phyloP scores from a whole-genome alignment of 2,329 filamentous ascomycete genomes.

The Aureobasidium sp. region DNA sequence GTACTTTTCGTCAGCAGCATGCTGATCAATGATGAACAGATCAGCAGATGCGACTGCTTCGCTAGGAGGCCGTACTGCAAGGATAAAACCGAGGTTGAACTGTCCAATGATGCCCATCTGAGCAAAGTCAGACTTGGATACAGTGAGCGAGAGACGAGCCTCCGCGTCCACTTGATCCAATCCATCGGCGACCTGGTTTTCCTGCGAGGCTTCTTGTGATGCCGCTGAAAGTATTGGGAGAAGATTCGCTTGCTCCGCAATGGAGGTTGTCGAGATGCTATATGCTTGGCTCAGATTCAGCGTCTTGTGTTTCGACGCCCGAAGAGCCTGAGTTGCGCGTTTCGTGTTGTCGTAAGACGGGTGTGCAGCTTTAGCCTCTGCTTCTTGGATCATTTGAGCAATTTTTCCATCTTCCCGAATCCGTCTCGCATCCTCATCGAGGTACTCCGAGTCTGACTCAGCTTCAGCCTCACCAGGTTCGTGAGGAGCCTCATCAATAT shows the following conservation, averaged over 20 bases:
- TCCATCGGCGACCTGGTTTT: conserved; percentile 25
- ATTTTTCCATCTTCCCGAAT: conserved; percentile 37
- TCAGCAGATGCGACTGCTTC: conserved; percentile 40
- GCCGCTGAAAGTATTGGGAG: neutral
- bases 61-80: conserved; percentile 58
- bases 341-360: conserved; percentile 36
- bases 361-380: conserved; percentile 35
- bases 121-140: conserved; percentile 78
- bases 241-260: conserved; percentile 19
- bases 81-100: conserved; percentile 94
- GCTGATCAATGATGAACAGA: conserved; percentile 97
- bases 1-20: conserved; percentile 96
- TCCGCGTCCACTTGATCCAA: conserved; percentile 46
- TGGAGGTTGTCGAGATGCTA: conserved; percentile 22
- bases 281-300: conserved; percentile 40
- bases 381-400: conserved; percentile 36
- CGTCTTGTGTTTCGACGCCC: conserved; percentile 52
- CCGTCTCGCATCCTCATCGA: conserved; percentile 51
- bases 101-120: conserved; percentile 86
- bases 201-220: conserved; percentile 11
- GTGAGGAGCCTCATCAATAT: neutral
- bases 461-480: conserved; percentile 15
- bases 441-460: conserved; percentile 36
- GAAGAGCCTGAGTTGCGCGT: conserved; percentile 44
- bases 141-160: conserved; percentile 75